These are phyloP conservation scores for Funneliformis mosseae DNA, from an alignment of 192 early-diverging fungal species.

Conservation along the genomic window DNA sequence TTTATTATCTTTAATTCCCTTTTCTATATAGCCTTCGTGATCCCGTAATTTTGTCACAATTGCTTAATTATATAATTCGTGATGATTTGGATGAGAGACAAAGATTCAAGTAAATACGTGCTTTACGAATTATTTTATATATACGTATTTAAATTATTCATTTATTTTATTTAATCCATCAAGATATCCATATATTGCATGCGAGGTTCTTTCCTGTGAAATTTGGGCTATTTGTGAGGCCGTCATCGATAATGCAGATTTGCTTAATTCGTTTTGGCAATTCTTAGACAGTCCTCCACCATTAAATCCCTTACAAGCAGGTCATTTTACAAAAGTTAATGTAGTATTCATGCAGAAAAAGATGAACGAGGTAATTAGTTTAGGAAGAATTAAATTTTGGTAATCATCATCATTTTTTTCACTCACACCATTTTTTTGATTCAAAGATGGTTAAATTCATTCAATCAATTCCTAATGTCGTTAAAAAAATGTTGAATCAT, in stretches of 20 bases:
- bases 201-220: constrained; percentile 79
- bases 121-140: not conserved
- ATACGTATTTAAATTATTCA: not conserved
- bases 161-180: not conserved
- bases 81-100: constrained; percentile 83
- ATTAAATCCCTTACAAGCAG: constrained; percentile 80
- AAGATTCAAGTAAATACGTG: constrained; percentile 64
- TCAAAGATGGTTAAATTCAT: constrained; percentile 84
- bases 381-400: not conserved
- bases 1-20: not conserved
- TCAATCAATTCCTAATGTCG: constrained; percentile 72
- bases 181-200: constrained; percentile 83
- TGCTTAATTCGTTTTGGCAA: constrained; percentile 85
- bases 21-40: constrained; percentile 63
- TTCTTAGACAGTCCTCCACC: constrained; percentile 76
- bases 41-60: constrained; percentile 71
- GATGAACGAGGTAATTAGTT: constrained; percentile 69
- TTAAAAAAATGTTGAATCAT: constrained; percentile 79
- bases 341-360: constrained; percentile 86
- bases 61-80: constrained; percentile 82
- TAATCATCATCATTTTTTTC: not conserved
- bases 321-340: constrained; percentile 92
- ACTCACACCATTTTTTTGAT: not conserved
- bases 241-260: constrained; percentile 65
- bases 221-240: constrained; percentile 79